Conservation (phyloP, 345 rosid species). For the Isatis tinctoria region DNA sequence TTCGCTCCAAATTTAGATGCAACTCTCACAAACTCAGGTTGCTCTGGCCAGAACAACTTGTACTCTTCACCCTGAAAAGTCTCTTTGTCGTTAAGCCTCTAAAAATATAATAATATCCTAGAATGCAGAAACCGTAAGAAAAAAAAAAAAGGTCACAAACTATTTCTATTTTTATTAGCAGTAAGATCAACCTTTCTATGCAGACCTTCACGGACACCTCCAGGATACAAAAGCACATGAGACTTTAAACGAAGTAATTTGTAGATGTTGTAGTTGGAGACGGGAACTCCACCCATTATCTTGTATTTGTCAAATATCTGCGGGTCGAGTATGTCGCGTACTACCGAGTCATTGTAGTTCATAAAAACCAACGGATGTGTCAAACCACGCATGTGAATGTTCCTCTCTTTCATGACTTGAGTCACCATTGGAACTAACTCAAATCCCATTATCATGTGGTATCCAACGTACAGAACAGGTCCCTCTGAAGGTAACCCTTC, state of each 20-base stretch:
- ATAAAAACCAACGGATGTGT: slow-evolving; percentile 58
- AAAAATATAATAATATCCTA: neutral
- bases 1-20: slow-evolving; percentile 84
- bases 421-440: slow-evolving; percentile 47
- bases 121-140: neutral
- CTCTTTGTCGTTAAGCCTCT: neutral
- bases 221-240: slow-evolving; percentile 74
- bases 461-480: slow-evolving; percentile 71
- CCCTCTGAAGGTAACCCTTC: slow-evolving; percentile 74
- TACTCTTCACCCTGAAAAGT: slow-evolving; percentile 67
- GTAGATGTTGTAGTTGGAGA: slow-evolving; percentile 49
- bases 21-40: slow-evolving; percentile 75
- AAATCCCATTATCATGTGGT: slow-evolving; percentile 70
- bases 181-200: slow-evolving; percentile 58
- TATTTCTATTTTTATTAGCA: neutral
- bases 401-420: slow-evolving; percentile 42
- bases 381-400: slow-evolving; percentile 60
- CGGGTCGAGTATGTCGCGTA: neutral
- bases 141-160: neutral
- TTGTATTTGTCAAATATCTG: slow-evolving; percentile 42
- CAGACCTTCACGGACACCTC: slow-evolving; percentile 80
- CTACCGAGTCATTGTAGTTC: slow-evolving; percentile 28
- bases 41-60: slow-evolving; percentile 78
- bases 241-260: slow-evolving; percentile 57
- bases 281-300: slow-evolving; percentile 70